These are phyloP conservation scores for Solanum peruvianum DNA, from an alignment of 257 asterid species.

Conservation along the genomic window DNA sequence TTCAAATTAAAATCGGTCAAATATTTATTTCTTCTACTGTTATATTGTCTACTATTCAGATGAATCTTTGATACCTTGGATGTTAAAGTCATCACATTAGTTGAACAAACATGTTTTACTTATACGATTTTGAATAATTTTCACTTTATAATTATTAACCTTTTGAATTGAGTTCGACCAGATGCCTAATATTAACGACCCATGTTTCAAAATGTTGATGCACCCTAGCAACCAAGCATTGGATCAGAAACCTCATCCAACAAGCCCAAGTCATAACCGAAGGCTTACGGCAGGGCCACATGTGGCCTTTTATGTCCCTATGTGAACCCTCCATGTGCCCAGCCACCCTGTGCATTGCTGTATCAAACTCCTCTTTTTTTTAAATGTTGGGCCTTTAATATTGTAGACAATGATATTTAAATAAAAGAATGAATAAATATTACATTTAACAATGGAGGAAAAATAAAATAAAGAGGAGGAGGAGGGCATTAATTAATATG, in stretches of 20 bases:
- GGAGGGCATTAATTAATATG: background rate
- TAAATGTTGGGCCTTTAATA: background rate
- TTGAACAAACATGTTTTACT: background rate
- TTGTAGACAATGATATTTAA: background rate
- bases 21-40: background rate
- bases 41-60: background rate
- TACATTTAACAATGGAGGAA: background rate
- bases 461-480: background rate
- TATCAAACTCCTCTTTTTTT: background rate
- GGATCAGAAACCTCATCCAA: background rate
- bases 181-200: background rate
- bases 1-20: background rate
- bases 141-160: background rate
- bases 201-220: background rate
- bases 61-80: accelerated
- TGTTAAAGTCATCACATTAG: background rate
- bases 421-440: background rate
- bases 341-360: conserved; percentile 4
- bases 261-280: background rate
- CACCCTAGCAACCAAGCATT: conserved; percentile 11
- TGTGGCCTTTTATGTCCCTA: background rate
- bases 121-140: background rate
- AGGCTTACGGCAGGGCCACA: conserved; percentile 1
- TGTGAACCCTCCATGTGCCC: conserved; percentile 7
- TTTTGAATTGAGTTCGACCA: background rate